Evolutionary conservation across 2,329 filamentous ascomycete species (phyloP), one percentile per base, ranked within the genome.

Genomic region (Alternaria ethzedia): DNA sequence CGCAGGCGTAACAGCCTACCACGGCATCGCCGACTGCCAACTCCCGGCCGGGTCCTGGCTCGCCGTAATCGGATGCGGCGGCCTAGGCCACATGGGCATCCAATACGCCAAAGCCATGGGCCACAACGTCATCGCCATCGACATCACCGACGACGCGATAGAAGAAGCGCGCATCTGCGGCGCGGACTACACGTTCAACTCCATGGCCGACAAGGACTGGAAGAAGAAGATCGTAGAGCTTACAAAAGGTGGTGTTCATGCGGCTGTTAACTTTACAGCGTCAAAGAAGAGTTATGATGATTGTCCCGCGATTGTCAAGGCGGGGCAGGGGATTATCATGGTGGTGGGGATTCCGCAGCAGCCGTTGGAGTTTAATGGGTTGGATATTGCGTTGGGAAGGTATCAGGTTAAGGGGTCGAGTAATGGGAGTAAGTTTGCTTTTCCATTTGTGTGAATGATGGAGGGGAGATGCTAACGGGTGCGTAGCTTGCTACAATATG

Each of bases 401-500:
- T 79, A 70, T 45, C 61, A 65, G 12, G 59, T 78, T 15, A 76
- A 73, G 60, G 76, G 76, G 2, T 69, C 72, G 43, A 79, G 74
- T 57, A 79, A 79, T 49, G 75, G 76, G 54, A 77, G 73, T 77
- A 65, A 71, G 75, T 73, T 20, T 6, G 4, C 12, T 12, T 8
- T 47, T 41, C 3, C 5, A 13, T 13, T 30, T n/a, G 5, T n/a
- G 5, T 4, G 9, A 2, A 20, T 2, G 5, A 17, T 13, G 20
- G 3, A 21, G 43, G 2, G 21, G 8, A 8, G 43, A 43, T 83
- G 82, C n/a, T 84, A 75, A 65, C 69, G 83, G 28, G 7, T 32
- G 67, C 80, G 77, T 72, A 83, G 54, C 79, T 75, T 47, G 76
- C 54, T 75, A 78, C 59, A 79, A 79, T 41, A 77, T 79, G 75